Base-by-base conservation (phyloP, 768 basidiomycete species). In the Agrocybe praecox region DNA sequence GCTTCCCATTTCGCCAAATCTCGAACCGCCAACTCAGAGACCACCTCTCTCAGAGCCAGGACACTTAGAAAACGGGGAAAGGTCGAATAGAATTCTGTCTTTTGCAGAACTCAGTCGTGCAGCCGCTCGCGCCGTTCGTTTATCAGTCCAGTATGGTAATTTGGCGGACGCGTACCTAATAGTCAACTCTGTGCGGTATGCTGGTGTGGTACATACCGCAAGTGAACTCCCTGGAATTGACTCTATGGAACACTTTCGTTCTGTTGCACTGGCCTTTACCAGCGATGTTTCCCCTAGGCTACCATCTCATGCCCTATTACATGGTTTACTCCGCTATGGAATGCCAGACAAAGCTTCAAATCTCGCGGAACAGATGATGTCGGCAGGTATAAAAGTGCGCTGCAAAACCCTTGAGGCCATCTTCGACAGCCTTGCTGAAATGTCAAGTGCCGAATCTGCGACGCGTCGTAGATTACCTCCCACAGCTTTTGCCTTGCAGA, bases 251-350 rank as follows among this genome's bases (percentile, higher is more conserved):
- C 61, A 69, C 15, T 82, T 77, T 57, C 64, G 73, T 18, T 74
- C 75, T 22, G 57, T 65, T n/a, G 68, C 73, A 1, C 74, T 85
- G 51, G 69, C 77, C 15, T 85, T 88, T 58, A 76, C 77, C 47
- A 72, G 68, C 33, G 69, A 77, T 0, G 71, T 89, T 10, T 81
- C 89, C 22, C 80, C 83, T 2, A 84, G 83, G 19, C 73, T 92
- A 2, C 71, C 86, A 17, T 80, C 83, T 0, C 90, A 92, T 61
- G 73, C 77, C 23, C 75, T 92, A 40, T 60, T 92, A 10, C 90
- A 93, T 49, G 77, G 80, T 26, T 75, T 90, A 36, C 65, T 92
- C 19, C 84, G 87, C 49, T 59, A 71, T 7, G 81, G 85, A 2
- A 69, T 80, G 50, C 56, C 72, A 1, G 65, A 75, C 50, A 77